Percentiles rank a stretch among this genome's conserved stretches.
phyloP scores from a whole-genome alignment of 2,329 filamentous ascomycete species.

The Grosmannia huntii region DNA sequence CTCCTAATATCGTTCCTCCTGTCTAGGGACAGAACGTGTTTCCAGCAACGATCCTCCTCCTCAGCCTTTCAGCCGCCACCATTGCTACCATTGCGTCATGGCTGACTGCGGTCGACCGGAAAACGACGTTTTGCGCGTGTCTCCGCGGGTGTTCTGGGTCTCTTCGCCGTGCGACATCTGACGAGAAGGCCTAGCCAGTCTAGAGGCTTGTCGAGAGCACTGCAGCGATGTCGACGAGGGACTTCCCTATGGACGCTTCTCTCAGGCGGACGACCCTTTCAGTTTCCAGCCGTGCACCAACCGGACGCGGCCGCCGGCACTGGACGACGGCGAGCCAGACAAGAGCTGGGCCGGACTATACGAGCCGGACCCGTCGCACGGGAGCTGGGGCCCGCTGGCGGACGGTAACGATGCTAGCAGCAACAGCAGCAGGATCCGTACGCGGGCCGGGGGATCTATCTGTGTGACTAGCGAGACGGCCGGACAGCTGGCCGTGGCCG shows the following conservation, averaged over 20 bases:
- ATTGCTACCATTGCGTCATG: background rate
- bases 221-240: background rate
- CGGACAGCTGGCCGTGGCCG: constrained; percentile 27
- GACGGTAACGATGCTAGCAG: background rate
- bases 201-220: background rate
- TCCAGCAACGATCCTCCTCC: too few relatives aligned
- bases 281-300: constrained; percentile 34
- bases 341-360: constrained; percentile 27
- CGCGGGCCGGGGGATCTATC: constrained; percentile 28
- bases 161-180: background rate
- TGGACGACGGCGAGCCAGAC: constrained; percentile 25
- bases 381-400: constrained; percentile 29
- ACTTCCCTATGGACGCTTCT: constrained; percentile 22
- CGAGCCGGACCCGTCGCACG: constrained; percentile 29
- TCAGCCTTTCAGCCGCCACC: background rate
- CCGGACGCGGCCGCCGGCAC: constrained; percentile 24
- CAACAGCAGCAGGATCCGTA: constrained; percentile 17
- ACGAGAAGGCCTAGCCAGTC: too few relatives aligned
- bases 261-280: constrained; percentile 29
- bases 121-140: background rate
- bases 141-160: background rate
- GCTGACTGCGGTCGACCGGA: background rate
- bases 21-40: too few relatives aligned
- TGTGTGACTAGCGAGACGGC: constrained; percentile 29
- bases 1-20: too few relatives aligned